Evolutionary conservation across 768 basidiomycete species (phyloP), one percentile per base, ranked within the genome.

Genomic region (Megacollybia marginata): DNA sequence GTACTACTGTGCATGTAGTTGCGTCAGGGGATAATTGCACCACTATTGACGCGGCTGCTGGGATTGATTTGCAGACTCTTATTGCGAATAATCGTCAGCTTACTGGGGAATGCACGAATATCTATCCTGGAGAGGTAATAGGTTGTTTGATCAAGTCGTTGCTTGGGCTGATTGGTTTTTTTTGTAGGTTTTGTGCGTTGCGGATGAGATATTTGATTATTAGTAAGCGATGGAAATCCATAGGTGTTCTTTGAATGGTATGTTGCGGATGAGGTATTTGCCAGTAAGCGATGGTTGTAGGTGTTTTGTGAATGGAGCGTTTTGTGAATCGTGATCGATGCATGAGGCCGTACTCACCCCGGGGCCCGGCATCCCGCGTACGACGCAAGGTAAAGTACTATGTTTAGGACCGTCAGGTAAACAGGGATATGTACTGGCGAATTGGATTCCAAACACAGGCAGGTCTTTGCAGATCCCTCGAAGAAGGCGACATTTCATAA

Each of bases 11-110:
- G 15, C 69, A 78, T 57, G 69, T 73, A 38, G 72, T 80, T 33
- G 56, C 61, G 19, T 38, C 56, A 0, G 76, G 75, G n/a, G 75
- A 86, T 57, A 71, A 65, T 33, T 88, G 86, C 64, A 54, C 46
- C 1, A 48, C 44, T 19, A 73, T 87, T 48, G 62, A 73, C 2
- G 44, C 51, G 0, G 59, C 50, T 19, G 70, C 72, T 50, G 68
- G 66, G 28, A 75, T 83, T 51, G 57, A 71, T 44, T 52, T 69
- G 54, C 68, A 55, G 35, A 74, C 74, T 18, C 66, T 88, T 19
- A 60, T 70, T 52, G 57, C 68, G 31, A 85, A 87, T 69, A 88
- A 87, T 67, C 83, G 79, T 2, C 82, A 86, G 57, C 61, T 87
- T 49, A 65, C 80, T 61, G 49, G 54, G 9, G 56, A 33, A 7